These are phyloP conservation scores for Anthracocystis panici-leucophaei DNA, from an alignment of 1,284 basidiomycete genomes.

Conservation along the genomic window DNA sequence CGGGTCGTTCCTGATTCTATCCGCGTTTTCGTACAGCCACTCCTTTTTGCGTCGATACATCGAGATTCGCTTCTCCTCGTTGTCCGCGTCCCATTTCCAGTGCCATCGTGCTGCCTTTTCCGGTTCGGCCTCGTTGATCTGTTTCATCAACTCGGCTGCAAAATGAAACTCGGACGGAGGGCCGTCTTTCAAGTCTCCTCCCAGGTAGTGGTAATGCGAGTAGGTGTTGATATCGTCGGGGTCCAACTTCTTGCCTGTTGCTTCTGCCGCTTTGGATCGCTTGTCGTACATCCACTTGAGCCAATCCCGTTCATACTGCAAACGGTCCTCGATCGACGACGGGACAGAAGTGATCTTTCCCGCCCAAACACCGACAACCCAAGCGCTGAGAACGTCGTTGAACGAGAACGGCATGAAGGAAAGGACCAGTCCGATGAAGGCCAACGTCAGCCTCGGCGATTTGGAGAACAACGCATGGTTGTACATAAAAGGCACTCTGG, in stretches of 20 bases:
- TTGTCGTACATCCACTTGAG: constrained; percentile 27
- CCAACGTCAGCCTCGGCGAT: constrained; percentile 27
- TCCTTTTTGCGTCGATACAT: constrained; percentile 47
- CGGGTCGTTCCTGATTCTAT: constrained; percentile 38
- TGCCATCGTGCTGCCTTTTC: constrained; percentile 13
- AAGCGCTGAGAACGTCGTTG: constrained; percentile 42
- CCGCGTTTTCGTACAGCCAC: constrained; percentile 31
- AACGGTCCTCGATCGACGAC: constrained; percentile 5
- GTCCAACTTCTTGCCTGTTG: constrained; percentile 4
- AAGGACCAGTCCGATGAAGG: constrained; percentile 50
- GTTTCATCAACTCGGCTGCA: constrained; percentile 15
- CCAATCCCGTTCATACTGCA: constrained; percentile 24
- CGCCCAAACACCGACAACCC: constrained; percentile 48
- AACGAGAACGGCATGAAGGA: constrained; percentile 49
- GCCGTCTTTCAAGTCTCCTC: constrained; percentile 16
- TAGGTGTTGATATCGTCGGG: constrained; percentile 14
- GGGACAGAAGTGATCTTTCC: constrained; percentile 43
- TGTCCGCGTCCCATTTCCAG: constrained; percentile 40
- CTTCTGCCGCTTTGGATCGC: not conserved
- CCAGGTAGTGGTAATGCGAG: constrained; percentile 25
- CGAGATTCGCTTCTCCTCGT: constrained; percentile 23
- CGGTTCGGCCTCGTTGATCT: constrained; percentile 18
- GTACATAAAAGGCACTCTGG: constrained; percentile 41
- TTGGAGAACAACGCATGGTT: constrained; percentile 44
- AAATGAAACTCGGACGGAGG: constrained; percentile 36